These are phyloP conservation scores for Globisporangium sylvaticum DNA, from an alignment of 352 stramenopile species.

Conservation along the genomic window DNA sequence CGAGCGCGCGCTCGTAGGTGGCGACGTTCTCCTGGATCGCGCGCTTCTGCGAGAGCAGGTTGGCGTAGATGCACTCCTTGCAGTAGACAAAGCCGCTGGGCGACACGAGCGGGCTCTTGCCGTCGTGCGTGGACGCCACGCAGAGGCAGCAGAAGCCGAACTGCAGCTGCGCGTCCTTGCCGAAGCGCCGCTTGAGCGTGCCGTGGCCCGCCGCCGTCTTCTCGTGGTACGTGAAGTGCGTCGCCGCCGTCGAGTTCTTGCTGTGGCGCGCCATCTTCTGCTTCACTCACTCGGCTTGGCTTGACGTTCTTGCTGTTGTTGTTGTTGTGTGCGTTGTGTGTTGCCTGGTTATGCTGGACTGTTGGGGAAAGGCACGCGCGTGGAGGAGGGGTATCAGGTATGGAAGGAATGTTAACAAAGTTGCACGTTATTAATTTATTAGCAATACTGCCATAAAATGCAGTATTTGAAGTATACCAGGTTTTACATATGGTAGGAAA, in stretches of 20 bases:
- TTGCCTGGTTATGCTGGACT: conserved; percentile 2
- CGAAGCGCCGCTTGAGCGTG: conserved; percentile 80
- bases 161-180: conserved; percentile 69
- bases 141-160: conserved; percentile 83
- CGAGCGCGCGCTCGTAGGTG: conserved; percentile 60
- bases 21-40: conserved; percentile 66
- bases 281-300: neutral
- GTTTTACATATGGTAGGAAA: neutral
- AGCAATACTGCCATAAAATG: neutral
- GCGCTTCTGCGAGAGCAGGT: conserved; percentile 80
- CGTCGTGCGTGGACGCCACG: conserved; percentile 46
- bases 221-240: conserved; percentile 88
- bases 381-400: neutral
- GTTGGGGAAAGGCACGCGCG: neutral
- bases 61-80: conserved; percentile 88
- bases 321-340: neutral
- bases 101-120: conserved; percentile 60
- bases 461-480: neutral
- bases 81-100: conserved; percentile 77
- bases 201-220: conserved; percentile 67
- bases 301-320: neutral
- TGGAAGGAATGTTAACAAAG: neutral
- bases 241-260: conserved; percentile 86
- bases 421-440: neutral
- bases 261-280: conserved; percentile 67